Base-by-base conservation (phyloP, 257 asterid species). In the Nicotiana attenuata region DNA sequence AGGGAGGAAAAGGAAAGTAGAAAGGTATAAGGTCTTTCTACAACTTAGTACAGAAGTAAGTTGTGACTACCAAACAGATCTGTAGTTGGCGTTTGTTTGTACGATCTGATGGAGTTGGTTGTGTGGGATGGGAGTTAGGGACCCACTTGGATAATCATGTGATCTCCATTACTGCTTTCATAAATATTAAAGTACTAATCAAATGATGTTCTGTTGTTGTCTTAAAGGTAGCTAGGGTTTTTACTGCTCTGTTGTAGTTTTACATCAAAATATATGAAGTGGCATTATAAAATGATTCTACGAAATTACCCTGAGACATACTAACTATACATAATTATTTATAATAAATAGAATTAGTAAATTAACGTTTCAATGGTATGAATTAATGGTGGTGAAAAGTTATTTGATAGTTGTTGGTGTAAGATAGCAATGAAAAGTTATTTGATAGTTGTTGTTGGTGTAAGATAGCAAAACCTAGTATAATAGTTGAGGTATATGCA, bases 31-130 rank as follows among this genome's bases (percentile, higher is more conserved):
- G 59, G 35, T 47, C 64, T 61, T 56, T 60, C 81, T 57, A 19
- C 16, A 17, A 24, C 63, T 26, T 52, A 52, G 57, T 52, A 52
- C 57, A 64, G 28, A 14, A 53, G 5, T 15, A n/a, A 55, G 11
- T 24, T 56, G 80, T 55, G 75, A 56, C 53, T 56, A 78, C 80
- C 82, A 78, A 83, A 83, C 85, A 16, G 11, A 78, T 26, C 52
- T 33, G 55, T 38, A 15, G 57, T 82, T 41, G 31, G 14, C 3
- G 3, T 7, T 47, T 19, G 19, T 26, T 38, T 19, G 50, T 81
- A 7, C 19, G 20, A 16, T 10, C 24, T 22, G 69, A 57, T 53
- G 22, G 24, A 59, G 20, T 78, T 1, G 20, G 15, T 73, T 28
- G 61, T 59, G 20, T 17, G n/a, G 41, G 19, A 50, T 7, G 2